Evolutionary conservation across 2,329 filamentous ascomycete species (phyloP).

Genomic region (Biscogniauxia marginata): DNA sequence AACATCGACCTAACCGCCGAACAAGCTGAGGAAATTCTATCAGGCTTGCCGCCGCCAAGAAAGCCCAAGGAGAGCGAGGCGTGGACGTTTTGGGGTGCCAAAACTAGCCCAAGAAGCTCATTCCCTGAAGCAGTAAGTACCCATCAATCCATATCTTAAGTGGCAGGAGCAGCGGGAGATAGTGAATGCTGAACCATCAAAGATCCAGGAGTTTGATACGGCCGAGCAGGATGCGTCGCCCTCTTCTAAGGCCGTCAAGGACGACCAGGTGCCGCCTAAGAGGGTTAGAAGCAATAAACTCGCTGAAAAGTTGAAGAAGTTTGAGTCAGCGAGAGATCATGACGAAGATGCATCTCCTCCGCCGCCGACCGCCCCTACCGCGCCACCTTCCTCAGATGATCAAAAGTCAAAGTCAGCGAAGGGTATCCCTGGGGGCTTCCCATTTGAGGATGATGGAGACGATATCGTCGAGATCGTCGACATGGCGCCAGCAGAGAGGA

Average conservation of each 20-base stretch:
- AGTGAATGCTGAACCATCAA: conserved; percentile 50
- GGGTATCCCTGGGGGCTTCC: conserved; percentile 34
- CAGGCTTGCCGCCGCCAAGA: conserved; percentile 21
- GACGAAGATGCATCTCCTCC: conserved; percentile 36
- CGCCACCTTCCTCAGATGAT: conserved; percentile 36
- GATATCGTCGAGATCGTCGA: conserved; percentile 53
- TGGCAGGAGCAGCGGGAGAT: conserved; percentile 42
- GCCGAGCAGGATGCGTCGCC: conserved; percentile 41
- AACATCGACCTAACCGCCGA: conserved; percentile 31
- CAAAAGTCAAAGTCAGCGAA: conserved; percentile 41
- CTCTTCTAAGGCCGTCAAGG: conserved; percentile 35
- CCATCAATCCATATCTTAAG: conserved; percentile 22
- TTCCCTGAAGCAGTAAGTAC: conserved; percentile 32
- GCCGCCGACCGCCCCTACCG: conserved; percentile 38
- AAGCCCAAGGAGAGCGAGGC: conserved; percentile 34
- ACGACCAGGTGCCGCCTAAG: conserved; percentile 46
- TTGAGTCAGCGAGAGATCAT: conserved; percentile 46
- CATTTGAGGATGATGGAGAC: conserved; percentile 21
- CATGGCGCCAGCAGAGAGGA: conserved; percentile 42
- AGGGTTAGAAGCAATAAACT: conserved; percentile 50
- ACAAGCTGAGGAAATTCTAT: conserved; percentile 30
- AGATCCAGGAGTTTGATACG: conserved; percentile 45
- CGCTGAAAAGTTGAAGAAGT: conserved; percentile 56
- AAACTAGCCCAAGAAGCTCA: conserved; percentile 35
- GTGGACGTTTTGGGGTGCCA: conserved; percentile 59